phyloP scores from a whole-genome alignment of 768 basidiomycete species.

The Lepiota venenata region DNA sequence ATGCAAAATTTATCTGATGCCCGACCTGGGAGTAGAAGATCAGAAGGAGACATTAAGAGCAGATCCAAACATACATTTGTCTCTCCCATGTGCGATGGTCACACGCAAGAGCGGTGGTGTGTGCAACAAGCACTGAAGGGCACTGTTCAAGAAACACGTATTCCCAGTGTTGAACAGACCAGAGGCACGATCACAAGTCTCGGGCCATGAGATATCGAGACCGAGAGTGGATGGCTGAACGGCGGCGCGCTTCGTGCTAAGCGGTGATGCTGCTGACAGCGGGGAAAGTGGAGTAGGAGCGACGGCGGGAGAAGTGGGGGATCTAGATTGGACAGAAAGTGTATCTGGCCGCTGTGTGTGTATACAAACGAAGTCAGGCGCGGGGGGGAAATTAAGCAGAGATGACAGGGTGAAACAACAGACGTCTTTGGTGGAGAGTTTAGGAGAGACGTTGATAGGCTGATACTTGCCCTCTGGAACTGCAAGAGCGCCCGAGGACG shows the following conservation, averaged over 20 bases:
- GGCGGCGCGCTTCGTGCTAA: constrained; percentile 23
- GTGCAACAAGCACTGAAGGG: constrained; percentile 89
- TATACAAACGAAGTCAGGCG: background rate
- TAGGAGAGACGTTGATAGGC: constrained; percentile 72
- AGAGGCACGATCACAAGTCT: constrained; percentile 39
- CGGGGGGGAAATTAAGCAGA: background rate
- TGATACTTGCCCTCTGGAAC: constrained; percentile 76
- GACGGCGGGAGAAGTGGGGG: constrained; percentile 11
- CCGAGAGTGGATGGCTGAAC: constrained; percentile 30
- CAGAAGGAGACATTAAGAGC: constrained; percentile 6
- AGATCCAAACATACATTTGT: constrained; percentile 52
- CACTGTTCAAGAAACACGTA: constrained; percentile 95
- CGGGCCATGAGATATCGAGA: constrained; percentile 66
- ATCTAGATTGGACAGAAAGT: background rate
- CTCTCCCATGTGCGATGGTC: constrained; percentile 46
- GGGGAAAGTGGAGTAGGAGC: constrained; percentile 20
- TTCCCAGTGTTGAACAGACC: constrained; percentile 88
- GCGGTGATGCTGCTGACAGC: constrained; percentile 19
- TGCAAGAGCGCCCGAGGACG: constrained; percentile 71
- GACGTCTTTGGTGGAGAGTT: constrained; percentile 36
- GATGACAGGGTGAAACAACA: constrained; percentile 17
- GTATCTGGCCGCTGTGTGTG: constrained; percentile 14
- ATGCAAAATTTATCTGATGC: constrained; percentile 68
- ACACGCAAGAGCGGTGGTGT: constrained; percentile 82
- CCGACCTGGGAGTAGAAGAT: constrained; percentile 27